Conservation (phyloP, 345 rosid genomes). For the Populus davidiana region DNA sequence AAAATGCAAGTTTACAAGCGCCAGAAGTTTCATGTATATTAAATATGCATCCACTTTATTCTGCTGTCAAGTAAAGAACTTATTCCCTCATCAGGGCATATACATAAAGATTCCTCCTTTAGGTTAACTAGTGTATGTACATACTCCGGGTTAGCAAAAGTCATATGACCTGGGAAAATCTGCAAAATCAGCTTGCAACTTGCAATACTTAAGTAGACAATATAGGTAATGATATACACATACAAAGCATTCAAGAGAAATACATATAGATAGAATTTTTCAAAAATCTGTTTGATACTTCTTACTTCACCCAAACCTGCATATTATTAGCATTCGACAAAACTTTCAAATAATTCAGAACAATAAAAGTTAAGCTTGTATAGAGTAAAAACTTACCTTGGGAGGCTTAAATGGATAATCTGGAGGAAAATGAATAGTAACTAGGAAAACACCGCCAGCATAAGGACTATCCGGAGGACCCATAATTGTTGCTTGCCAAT, state of each 20-base stretch:
- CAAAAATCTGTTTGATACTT: neutral
- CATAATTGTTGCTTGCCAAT: slow-evolving; percentile 37
- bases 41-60: neutral
- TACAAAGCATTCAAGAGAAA: neutral
- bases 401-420: slow-evolving; percentile 37
- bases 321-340: neutral
- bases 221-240: too few species aligned
- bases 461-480: slow-evolving; percentile 36
- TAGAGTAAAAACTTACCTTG: slow-evolving; percentile 11
- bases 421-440: slow-evolving; percentile 33
- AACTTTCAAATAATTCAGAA: neutral
- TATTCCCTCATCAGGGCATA: neutral
- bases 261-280: neutral
- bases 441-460: slow-evolving; percentile 33
- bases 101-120: too few species aligned
- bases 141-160: too few species aligned
- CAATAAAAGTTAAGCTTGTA: neutral
- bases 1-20: neutral
- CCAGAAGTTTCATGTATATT: neutral
- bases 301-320: neutral
- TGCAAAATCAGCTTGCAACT: too few species aligned
- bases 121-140: too few species aligned
- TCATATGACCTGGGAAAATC: too few species aligned
- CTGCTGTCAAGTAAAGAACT: neutral
- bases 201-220: too few species aligned